Percentiles rank a stretch among this genome's conserved stretches.
Conservation (phyloP, 2,329 filamentous ascomycete genomes). For the Nemania serpens region DNA sequence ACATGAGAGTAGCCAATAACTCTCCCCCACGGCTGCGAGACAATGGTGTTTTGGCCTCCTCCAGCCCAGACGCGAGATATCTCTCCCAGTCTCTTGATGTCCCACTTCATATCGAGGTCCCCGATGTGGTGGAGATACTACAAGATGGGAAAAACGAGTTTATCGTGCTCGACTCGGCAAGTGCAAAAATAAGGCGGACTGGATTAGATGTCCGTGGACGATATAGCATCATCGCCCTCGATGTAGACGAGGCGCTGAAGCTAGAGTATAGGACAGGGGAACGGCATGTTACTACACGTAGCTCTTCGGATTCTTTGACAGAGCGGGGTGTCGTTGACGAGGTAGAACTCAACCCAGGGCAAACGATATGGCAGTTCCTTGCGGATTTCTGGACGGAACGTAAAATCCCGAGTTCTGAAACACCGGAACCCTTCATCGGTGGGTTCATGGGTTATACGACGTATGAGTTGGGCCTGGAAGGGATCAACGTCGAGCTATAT, state of each 20-base stretch:
- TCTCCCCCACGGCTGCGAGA: constrained; percentile 32
- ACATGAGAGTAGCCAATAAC: not conserved
- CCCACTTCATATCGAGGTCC: constrained; percentile 52
- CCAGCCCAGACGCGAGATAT: constrained; percentile 43
- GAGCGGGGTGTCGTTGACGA: constrained; percentile 34
- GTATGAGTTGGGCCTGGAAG: constrained; percentile 78
- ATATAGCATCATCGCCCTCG: constrained; percentile 75
- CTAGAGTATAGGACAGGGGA: constrained; percentile 62
- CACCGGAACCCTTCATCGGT: constrained; percentile 69
- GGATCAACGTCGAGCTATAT: constrained; percentile 53
- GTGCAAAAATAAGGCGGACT: constrained; percentile 51
- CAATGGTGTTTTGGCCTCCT: constrained; percentile 38
- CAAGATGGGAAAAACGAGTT: constrained; percentile 48
- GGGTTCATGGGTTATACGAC: constrained; percentile 85
- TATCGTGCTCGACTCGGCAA: constrained; percentile 65
- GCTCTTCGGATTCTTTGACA: constrained; percentile 21
- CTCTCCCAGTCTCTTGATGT: constrained; percentile 49
- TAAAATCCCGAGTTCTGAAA: constrained; percentile 31
- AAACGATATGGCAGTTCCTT: constrained; percentile 56
- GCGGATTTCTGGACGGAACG: constrained; percentile 50
- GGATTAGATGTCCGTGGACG: constrained; percentile 59
- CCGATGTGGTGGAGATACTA: constrained; percentile 60
- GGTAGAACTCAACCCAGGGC: constrained; percentile 35
- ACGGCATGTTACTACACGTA: constrained; percentile 43
- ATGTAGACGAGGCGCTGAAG: constrained; percentile 59